Conservation (phyloP, 495 filamentous ascomycete species). For the Cryomyces minteri region DNA sequence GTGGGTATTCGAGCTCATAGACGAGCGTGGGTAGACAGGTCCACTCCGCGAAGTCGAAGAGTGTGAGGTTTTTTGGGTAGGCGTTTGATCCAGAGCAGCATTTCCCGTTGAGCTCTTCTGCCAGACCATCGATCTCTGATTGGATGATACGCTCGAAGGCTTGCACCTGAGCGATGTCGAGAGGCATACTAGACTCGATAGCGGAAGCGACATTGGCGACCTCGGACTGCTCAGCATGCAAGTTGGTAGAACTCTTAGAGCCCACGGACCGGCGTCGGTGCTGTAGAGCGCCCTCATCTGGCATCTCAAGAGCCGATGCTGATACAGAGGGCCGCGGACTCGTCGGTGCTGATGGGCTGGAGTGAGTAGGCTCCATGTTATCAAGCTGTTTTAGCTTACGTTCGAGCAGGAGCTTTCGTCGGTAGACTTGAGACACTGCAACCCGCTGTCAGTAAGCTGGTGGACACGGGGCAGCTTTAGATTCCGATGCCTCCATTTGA, state of each 20-base stretch:
- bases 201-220: conserved; percentile 33
- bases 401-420: conserved; percentile 25
- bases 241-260: conserved; percentile 15
- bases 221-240: conserved; percentile 22
- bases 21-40: conserved; percentile 54
- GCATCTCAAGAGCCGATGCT: conserved; percentile 13
- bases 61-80: conserved; percentile 51
- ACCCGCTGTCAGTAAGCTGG: background rate
- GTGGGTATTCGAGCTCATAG: conserved; percentile 61
- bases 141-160: conserved; percentile 39
- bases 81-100: conserved; percentile 16
- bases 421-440: conserved; percentile 37
- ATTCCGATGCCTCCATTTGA: background rate
- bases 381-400: conserved; percentile 27
- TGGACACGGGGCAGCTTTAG: too few relatives aligned
- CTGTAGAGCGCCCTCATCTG: conserved; percentile 19
- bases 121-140: conserved; percentile 41
- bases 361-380: conserved; percentile 10
- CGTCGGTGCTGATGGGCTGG: conserved; percentile 9
- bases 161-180: conserved; percentile 38
- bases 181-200: conserved; percentile 33
- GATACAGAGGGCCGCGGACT: conserved; percentile 6
- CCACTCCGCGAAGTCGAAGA: conserved; percentile 49
- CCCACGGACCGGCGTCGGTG: conserved; percentile 26
- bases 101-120: conserved; percentile 44